A percentile compares a stretch with the other conserved stretches of the same genome.
phyloP scores from a whole-genome alignment of 352 stramenopile genomes.

The Pythium plurisporium region DNA sequence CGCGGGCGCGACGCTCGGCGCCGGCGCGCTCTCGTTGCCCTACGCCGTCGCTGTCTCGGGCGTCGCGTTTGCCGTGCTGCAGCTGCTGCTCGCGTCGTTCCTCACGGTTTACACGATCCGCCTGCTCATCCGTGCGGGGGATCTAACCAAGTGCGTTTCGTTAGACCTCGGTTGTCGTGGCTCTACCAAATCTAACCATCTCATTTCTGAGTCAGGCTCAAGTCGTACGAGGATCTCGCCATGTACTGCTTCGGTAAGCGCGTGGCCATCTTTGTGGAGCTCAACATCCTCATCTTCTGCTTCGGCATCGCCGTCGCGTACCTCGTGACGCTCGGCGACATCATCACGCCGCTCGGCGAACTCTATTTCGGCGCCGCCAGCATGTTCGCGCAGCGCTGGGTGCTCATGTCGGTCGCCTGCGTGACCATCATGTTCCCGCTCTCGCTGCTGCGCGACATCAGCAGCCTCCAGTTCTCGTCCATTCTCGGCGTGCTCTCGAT shows the following conservation, averaged over 20 bases:
- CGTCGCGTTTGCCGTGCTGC: slow-evolving; percentile 64
- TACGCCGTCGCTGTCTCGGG: slow-evolving; percentile 80
- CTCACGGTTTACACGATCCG: slow-evolving; percentile 83
- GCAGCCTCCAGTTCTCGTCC: slow-evolving; percentile 80
- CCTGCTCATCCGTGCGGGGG: slow-evolving; percentile 67
- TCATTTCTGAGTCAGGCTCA: slow-evolving; percentile 35
- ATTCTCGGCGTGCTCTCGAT: slow-evolving; percentile 82
- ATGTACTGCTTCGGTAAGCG: slow-evolving; percentile 83
- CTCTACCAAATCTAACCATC: slow-evolving; percentile 1
- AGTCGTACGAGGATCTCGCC: slow-evolving; percentile 83
- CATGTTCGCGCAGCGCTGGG: slow-evolving; percentile 60
- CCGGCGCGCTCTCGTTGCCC: slow-evolving; percentile 69
- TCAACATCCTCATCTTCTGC: slow-evolving; percentile 85
- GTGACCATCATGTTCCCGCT: slow-evolving; percentile 76
- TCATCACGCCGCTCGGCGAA: slow-evolving; percentile 70
- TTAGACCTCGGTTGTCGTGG: neutral
- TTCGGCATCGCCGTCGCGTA: slow-evolving; percentile 85
- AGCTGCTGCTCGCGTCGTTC: slow-evolving; percentile 62
- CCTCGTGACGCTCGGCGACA: slow-evolving; percentile 78
- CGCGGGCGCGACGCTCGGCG: slow-evolving; percentile 71
- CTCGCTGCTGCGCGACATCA: slow-evolving; percentile 81
- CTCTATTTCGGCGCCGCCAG: slow-evolving; percentile 62
- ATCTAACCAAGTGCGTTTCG: slow-evolving; percentile 67
- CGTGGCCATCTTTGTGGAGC: slow-evolving; percentile 76
- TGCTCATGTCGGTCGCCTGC: slow-evolving; percentile 80